These are phyloP conservation scores for Fusarium nematophilum DNA, from an alignment of 2,329 filamentous ascomycete species.

Conservation along the genomic window DNA sequence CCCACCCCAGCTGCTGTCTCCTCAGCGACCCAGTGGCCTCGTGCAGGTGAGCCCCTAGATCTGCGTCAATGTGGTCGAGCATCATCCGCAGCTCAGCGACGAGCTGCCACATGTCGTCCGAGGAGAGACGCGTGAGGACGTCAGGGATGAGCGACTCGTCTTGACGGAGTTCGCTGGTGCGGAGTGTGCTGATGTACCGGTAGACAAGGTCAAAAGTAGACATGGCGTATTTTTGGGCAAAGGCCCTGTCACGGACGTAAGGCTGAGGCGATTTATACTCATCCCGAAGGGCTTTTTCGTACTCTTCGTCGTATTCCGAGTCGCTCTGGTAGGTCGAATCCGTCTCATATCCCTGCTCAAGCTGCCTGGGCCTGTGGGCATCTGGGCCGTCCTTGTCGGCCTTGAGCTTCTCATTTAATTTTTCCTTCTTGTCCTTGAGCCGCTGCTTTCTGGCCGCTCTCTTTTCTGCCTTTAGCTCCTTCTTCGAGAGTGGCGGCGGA, in stretches of 20 bases:
- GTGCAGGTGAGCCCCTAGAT: conserved; percentile 40
- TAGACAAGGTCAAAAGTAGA: conserved; percentile 38
- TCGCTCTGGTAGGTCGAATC: conserved; percentile 30
- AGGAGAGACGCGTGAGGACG: conserved; percentile 29
- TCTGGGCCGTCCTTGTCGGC: too few relatives aligned
- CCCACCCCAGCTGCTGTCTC: conserved; percentile 39
- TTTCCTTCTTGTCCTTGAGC: conserved; percentile 14
- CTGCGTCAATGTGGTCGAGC: conserved; percentile 42
- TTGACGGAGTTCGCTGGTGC: conserved; percentile 10
- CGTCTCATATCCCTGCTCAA: conserved; percentile 14
- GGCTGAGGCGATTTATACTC: conserved; percentile 36
- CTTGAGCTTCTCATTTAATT: not conserved
- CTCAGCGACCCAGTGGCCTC: conserved; percentile 41
- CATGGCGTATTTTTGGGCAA: conserved; percentile 43
- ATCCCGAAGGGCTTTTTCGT: conserved; percentile 23
- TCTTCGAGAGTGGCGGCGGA: conserved; percentile 27
- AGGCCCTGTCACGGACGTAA: conserved; percentile 38
- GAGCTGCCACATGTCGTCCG: conserved; percentile 45
- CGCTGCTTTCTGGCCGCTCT: conserved; percentile 17
- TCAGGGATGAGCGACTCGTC: conserved; percentile 23
- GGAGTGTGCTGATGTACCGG: conserved; percentile 33
- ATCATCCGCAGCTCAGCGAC: conserved; percentile 41
- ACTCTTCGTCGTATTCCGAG: conserved; percentile 39
- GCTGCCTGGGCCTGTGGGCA: not conserved
- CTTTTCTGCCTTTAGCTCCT: conserved; percentile 28